Conservation (phyloP, 108 stramenopile genomes). For the Poteriospumella lacustris region DNA sequence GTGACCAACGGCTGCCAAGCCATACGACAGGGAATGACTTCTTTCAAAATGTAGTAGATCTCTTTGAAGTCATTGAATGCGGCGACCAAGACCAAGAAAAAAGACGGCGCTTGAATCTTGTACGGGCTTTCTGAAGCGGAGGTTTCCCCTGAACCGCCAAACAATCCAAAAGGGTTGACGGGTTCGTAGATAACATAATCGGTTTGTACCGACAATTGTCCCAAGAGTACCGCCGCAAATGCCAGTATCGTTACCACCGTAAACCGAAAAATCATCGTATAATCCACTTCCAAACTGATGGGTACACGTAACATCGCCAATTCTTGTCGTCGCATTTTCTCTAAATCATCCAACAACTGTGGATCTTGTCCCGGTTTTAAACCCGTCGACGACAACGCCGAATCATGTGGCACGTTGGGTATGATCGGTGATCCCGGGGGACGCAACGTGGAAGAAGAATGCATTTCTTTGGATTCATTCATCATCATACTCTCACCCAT, state of each 20-base stretch:
- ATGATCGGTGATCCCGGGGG: too few relatives aligned
- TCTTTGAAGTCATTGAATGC: constrained; percentile 19
- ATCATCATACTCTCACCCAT: too few relatives aligned
- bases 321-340: neutral
- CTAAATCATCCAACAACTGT: neutral
- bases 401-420: too few relatives aligned
- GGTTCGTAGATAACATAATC: neutral
- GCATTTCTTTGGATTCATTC: too few relatives aligned
- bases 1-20: constrained; percentile 1
- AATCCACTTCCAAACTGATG: neutral
- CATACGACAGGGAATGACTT: neutral
- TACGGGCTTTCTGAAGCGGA: too few relatives aligned
- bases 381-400: too few relatives aligned
- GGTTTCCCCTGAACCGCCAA: too few relatives aligned
- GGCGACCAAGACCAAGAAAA: constrained; percentile 1
- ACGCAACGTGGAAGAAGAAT: too few relatives aligned
- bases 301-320: neutral
- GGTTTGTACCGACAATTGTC: too few relatives aligned
- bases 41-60: neutral
- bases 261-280: neutral
- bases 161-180: neutral
- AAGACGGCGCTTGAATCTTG: too few relatives aligned
- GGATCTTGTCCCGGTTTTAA: too few relatives aligned
- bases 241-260: neutral
- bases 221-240: neutral